phyloP scores from a whole-genome alignment of 225 moss, liverwort and hornwort species.

The Takakia lepidozioides region DNA sequence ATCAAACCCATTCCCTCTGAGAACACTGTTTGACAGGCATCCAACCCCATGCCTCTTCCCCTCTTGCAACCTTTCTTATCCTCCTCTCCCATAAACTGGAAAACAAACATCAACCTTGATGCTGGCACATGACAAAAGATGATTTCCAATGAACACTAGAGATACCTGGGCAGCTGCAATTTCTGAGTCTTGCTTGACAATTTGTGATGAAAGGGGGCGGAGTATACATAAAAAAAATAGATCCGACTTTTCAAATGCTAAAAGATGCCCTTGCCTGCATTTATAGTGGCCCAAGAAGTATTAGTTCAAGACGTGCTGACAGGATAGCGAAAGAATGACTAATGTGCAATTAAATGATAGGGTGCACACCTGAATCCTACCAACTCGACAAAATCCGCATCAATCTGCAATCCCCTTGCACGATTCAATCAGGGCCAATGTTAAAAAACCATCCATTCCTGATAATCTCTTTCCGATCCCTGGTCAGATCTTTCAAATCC shows the following conservation, averaged over 20 bases:
- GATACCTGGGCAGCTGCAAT: conserved; percentile 57
- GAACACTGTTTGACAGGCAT: too few relatives aligned
- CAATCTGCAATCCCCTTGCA: conserved; percentile 29
- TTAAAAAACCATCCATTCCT: too few relatives aligned
- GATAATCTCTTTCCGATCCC: too few relatives aligned
- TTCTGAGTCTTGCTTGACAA: conserved; percentile 51
- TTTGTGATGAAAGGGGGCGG: conserved; percentile 36
- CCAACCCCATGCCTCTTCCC: too few relatives aligned
- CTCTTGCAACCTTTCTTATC: too few relatives aligned
- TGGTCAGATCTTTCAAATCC: too few relatives aligned
- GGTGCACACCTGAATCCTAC: conserved; percentile 46
- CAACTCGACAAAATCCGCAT: conserved; percentile 40
- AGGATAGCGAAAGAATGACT: neutral
- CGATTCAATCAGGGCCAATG: too few relatives aligned
- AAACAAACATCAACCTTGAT: too few relatives aligned
- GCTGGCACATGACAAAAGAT: too few relatives aligned
- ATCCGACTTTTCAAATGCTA: conserved; percentile 45
- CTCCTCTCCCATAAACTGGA: too few relatives aligned
- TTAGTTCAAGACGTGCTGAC: neutral
- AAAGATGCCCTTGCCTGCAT: conserved; percentile 50
- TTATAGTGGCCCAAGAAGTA: neutral
- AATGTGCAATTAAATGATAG: neutral
- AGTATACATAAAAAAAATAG: conserved; percentile 59
- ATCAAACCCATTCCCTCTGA: too few relatives aligned
- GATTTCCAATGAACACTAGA: too few relatives aligned